Conservation (phyloP, 2,329 filamentous ascomycete genomes). For the Monosporascus sp. region DNA sequence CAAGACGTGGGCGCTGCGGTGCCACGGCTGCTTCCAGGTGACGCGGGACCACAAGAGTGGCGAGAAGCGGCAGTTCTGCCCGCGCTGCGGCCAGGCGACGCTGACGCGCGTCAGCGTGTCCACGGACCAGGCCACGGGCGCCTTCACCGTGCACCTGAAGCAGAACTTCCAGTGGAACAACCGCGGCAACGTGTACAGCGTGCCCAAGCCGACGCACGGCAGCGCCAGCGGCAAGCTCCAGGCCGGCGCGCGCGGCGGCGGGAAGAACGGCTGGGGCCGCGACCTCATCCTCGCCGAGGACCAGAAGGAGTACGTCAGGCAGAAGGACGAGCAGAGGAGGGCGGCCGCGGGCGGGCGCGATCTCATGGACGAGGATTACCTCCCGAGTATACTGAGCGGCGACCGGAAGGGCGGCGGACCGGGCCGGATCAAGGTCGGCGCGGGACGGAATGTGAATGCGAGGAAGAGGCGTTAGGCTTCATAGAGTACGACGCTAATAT, state of each 20-base stretch:
- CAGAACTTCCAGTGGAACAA: conserved; percentile 96
- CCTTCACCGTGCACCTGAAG: conserved; percentile 83
- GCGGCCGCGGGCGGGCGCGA: conserved; percentile 60
- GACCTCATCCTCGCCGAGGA: conserved; percentile 86
- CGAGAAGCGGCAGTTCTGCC: conserved; percentile 68
- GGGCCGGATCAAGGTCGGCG: conserved; percentile 73
- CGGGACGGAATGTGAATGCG: conserved; percentile 81
- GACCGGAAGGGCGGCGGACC: conserved; percentile 56
- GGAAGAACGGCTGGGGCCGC: conserved; percentile 81
- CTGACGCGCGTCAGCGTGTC: conserved; percentile 81
- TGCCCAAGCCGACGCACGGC: conserved; percentile 85
- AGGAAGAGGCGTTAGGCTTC: conserved; percentile 46
- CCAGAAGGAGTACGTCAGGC: conserved; percentile 82
- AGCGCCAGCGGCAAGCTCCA: conserved; percentile 70
- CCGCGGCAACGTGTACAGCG: conserved; percentile 83
- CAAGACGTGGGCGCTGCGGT: conserved; percentile 85
- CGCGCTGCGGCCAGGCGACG: conserved; percentile 81
- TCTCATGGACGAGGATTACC: conserved; percentile 91
- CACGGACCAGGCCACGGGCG: conserved; percentile 66
- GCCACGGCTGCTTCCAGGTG: conserved; percentile 86
- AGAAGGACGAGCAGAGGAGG: conserved; percentile 58
- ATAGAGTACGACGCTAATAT: too few species aligned
- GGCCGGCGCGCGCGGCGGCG: conserved; percentile 68
- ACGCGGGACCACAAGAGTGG: conserved; percentile 71
- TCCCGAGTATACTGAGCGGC: conserved; percentile 80